Base-by-base conservation (phyloP, 805 yeast species). In the Wilhelminamyces savonicus region DNA sequence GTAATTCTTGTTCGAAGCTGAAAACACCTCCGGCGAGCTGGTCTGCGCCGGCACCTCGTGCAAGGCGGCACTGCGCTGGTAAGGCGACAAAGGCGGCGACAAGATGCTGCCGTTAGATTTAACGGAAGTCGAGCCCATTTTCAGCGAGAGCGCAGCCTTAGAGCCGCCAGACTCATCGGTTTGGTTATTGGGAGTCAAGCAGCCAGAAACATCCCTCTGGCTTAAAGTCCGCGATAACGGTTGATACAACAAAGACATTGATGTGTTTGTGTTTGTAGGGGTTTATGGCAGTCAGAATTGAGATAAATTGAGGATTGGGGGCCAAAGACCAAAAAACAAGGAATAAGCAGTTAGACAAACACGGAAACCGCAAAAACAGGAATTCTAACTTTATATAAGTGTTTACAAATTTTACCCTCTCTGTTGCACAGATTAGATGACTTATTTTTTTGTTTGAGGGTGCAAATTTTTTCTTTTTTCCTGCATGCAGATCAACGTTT, bases 191-290 rank as follows among this genome's bases (percentile, higher is more conserved):
- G 61, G 62, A 1, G 62, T 56, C 23, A 56, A 44, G 38, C 61
- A 54, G 17, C 62, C 62, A 15, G 43, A 28, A 21, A 30, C 10
- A 16, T 49, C 56, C 31, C 59, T 46, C 34, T 40, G 52, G 32
- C 43, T 48, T 27, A 46, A 35, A 5, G 56, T 43, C 31, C 56
- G 45, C 4, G 60, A 42, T 29, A 52, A 34, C 26, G 66, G 66
- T 31, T 59, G 64, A 31, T 50, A 54, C 30, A 58, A 46, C 23
- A 49, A 41, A 12, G 60, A 44, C 60, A 55, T 54, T 23, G 20
- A 27, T n/a, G 12, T 16, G 12, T 16, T 15, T 25, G 11, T 13
- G 16, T 16, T 22, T 14, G 11, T 12, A 27, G 16, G 17, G n/a
- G 12, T 18, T 15, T n/a, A 21, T 23, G 16, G 17, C 4, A 6